Evolutionary conservation across 2,329 filamentous ascomycete genomes (phyloP).

Genomic region (Pseudocercospora cruenta): DNA sequence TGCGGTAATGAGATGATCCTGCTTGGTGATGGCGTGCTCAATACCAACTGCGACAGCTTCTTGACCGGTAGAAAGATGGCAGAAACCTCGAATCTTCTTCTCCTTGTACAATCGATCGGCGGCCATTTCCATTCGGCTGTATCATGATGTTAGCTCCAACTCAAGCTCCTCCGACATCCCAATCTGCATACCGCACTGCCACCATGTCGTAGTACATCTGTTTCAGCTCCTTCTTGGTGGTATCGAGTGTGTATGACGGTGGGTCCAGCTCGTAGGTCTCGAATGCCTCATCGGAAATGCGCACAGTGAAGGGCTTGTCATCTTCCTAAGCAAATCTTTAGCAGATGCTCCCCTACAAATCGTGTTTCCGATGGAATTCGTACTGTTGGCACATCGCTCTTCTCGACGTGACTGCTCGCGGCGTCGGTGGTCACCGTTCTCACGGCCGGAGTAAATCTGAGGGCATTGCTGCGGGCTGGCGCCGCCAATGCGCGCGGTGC

Average conservation of each 20-base stretch:
- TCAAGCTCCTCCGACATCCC: neutral
- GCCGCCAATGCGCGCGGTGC: conserved; percentile 41
- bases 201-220: conserved; percentile 99
- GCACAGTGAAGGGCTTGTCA: conserved; percentile 88
- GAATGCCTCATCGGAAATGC: conserved; percentile 96
- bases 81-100: conserved; percentile 99
- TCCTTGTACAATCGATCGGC: conserved; percentile 99
- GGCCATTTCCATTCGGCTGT: conserved; percentile 98
- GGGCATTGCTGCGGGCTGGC: conserved; percentile 35
- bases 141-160: conserved; percentile 30
- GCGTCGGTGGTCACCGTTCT: conserved; percentile 93
- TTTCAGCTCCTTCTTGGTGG: conserved; percentile 97
- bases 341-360: neutral
- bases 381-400: conserved; percentile 70
- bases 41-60: conserved; percentile 97
- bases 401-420: conserved; percentile 85
- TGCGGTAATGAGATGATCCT: conserved; percentile 94
- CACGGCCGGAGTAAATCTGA: conserved; percentile 45
- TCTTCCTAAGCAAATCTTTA: conserved; percentile 67
- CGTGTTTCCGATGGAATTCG: conserved; percentile 33
- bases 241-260: conserved; percentile 86
- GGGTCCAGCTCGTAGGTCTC: conserved; percentile 99
- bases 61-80: conserved; percentile 95
- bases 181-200: conserved; percentile 71
- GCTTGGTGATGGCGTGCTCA: conserved; percentile 88